Evolutionary conservation across 169 alveolate species (phyloP), one percentile per base, ranked within the genome.

Genomic region (Eimeria acervulina): DNA sequence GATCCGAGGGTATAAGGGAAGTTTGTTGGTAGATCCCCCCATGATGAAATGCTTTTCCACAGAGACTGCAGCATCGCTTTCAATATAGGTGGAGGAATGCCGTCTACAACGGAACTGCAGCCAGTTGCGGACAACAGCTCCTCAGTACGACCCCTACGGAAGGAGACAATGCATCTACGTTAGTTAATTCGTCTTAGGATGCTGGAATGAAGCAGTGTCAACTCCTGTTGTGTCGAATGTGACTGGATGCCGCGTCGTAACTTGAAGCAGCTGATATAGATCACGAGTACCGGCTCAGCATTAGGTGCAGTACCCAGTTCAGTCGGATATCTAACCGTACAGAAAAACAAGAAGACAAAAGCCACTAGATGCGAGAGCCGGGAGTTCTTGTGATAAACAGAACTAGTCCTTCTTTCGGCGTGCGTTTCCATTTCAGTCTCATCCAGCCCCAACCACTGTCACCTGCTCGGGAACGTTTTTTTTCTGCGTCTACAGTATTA

Each of bases 21-120:
- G 91, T 33, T 83, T 4, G 91, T 33, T 31, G 91, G 91, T 33
- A 83, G 91, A 33, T 83, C 91, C 72, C 91, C 91, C 91, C 91
- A 83, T 52, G 91, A 83, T 36, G 91, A 83, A 36, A 83, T 44
- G 74, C 91, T 83, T 51, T 83, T 83, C 91, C 91, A 83, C 91
- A 83, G 74, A 28, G 91, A 83, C 91, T 83, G 91, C 91, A 83
- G 91, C 91, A 83, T 83, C 74, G n/a, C 91, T 63, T 44, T 13
- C 61, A 44, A 26, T 78, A 44, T n/a, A 78, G 66, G 63, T 78
- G 88, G 42, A 42, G 88, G 88, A 78, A 40, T 44, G 88, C 88
- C 88, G 66, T 19, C 88, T 23, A 26, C 63, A 78, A 13, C 13
- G 42, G 88, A 44, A 26, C 88, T 2, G 88, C 88, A 40, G 33